Percentiles rank a stretch among this genome's conserved stretches.
Conservation (phyloP, 2,329 filamentous ascomycete species). For the Tolypocladium inflatum region DNA sequence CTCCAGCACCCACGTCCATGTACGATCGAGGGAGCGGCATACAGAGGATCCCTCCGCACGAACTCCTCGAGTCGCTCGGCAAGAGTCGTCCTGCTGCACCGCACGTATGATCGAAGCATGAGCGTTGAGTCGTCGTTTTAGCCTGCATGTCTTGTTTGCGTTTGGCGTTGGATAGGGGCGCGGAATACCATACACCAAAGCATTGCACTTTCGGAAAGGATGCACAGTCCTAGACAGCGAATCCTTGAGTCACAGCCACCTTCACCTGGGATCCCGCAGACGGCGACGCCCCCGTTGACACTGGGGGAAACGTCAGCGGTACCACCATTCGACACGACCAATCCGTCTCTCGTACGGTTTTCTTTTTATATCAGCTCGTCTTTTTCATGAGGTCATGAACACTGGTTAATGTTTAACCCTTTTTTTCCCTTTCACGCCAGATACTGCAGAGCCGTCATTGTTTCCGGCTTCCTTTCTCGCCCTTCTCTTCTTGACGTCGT, state of each 20-base stretch:
- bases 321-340: slow-evolving; percentile 6
- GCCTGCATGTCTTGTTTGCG: slow-evolving; percentile 16
- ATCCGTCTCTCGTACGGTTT: slow-evolving; percentile 1
- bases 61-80: slow-evolving; percentile 46
- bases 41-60: slow-evolving; percentile 49
- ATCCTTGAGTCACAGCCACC: background rate
- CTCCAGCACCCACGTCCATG: slow-evolving; percentile 62
- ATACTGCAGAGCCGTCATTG: slow-evolving; percentile 2
- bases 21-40: slow-evolving; percentile 51
- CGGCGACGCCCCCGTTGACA: background rate
- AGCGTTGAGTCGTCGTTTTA: slow-evolving; percentile 13
- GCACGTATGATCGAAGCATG: slow-evolving; percentile 29
- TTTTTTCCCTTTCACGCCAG: slow-evolving; percentile 3
- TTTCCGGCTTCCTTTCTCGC: slow-evolving; percentile 5
- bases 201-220: background rate
- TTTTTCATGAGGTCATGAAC: slow-evolving; percentile 24
- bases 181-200: slow-evolving; percentile 8
- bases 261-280: background rate
- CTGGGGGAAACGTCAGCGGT: background rate
- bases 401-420: slow-evolving; percentile 22
- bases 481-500: slow-evolving; percentile 4
- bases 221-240: background rate
- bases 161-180: slow-evolving; percentile 27
- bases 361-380: slow-evolving; percentile 10
- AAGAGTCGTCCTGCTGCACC: slow-evolving; percentile 36